Evolutionary conservation across 1,284 basidiomycete genomes (phyloP).

Genomic region (Trametes polyzona): DNA sequence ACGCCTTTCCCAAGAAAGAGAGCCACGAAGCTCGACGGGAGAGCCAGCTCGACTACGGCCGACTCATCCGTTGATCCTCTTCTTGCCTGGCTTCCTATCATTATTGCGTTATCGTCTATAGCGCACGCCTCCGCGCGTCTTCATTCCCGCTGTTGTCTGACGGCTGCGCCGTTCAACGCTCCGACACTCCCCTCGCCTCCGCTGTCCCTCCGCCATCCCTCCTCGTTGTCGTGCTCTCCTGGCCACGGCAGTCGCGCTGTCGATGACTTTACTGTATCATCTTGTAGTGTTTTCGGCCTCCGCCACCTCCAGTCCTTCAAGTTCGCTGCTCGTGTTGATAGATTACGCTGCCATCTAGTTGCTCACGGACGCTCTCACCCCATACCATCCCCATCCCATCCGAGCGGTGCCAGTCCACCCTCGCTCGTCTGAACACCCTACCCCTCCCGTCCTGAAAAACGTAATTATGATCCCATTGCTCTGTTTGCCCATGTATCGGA

Average conservation of each 20-base stretch:
- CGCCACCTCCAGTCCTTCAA: conserved; percentile 16
- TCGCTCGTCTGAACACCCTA: conserved; percentile 12
- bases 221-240: background rate
- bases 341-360: conserved; percentile 28
- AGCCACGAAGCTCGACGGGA: conserved; percentile 46
- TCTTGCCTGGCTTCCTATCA: background rate
- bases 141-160: background rate
- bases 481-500: conserved; percentile 25
- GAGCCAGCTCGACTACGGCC: conserved; percentile 65
- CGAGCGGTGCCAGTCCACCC: too few relatives aligned
- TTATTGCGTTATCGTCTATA: conserved; percentile 15
- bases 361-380: conserved; percentile 24
- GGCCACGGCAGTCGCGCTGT: conserved; percentile 6
- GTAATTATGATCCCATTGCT: conserved; percentile 19
- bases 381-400: conserved; percentile 9
- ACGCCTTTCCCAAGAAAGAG: conserved; percentile 81
- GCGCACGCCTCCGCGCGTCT: background rate
- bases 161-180: conserved; percentile 12
- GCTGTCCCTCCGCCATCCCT: background rate
- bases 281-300: conserved; percentile 25
- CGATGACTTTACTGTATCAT: conserved; percentile 24
- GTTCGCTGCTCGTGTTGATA: conserved; percentile 15
- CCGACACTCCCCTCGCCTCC: background rate
- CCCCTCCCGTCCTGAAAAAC: conserved; percentile 3
- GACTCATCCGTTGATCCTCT: conserved; percentile 55